Base-by-base conservation (phyloP, 192 early-diverging fungal species). In the Coemansia sp. region DNA sequence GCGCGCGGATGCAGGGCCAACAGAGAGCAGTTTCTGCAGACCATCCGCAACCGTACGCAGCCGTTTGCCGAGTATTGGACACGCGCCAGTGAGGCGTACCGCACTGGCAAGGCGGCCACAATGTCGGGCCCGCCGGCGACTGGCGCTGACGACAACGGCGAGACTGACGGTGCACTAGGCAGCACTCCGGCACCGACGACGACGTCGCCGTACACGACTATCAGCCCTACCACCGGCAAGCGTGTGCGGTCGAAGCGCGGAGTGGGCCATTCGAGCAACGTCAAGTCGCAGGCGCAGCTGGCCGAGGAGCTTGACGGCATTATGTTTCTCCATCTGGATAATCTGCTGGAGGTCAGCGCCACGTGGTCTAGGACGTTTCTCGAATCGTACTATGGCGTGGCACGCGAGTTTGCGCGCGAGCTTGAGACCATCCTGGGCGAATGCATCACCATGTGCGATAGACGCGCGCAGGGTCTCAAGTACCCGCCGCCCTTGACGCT, bases 1-100 rank as follows among this genome's bases (percentile, higher is more conserved):
- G 77, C 77, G 20, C 73, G 77, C 25, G 77, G 82, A 3, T 84
- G 82, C 59, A 59, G 71, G 1, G 67, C 72, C 51, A 84, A 79
- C 63, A 73, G 76, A 12, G 68, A 76, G 77, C 76, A 79, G 67
- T 84, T 82, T 38, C 20, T 77, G 68, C 80, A 83, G 68, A 77
- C 70, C 6, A 77, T 83, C 60, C 75, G 73, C 69, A 83, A 32
- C 63, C 72, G 76, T 57, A 69, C 80, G 16, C 71, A 70, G 75
- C 71, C 85, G 8, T 87, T 89, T 56, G 63, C 66, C 40, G 85
- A 87, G 59, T 82, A 80, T 63, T 89, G 87, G 87, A 48, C 69
- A 1, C 73, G 68, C 16, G 71, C 68, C 38, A 75, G 71, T 51
- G 85, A 86, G 66, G 58, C 64, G 7, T 84, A 73, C 68, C 74